Evolutionary conservation across 164 flowering plant genomes (phyloP), one percentile per base, ranked within the genome.

Genomic region (Sedum album): DNA sequence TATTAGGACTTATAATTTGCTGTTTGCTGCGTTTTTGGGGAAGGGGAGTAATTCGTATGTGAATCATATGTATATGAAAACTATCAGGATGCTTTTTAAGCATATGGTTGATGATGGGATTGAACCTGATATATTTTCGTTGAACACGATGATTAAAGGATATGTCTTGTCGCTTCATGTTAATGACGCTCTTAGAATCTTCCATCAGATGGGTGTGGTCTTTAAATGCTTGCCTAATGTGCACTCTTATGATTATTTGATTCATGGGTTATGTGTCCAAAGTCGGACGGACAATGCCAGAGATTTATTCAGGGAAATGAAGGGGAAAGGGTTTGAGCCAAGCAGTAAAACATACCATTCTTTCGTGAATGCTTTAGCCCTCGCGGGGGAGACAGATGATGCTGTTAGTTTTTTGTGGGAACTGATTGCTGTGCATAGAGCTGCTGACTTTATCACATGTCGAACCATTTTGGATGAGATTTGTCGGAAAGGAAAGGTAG

Each of bases 211-310:
- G 90, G 89, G 83, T 68, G 79, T 72, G 55, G 86, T 84, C 1
- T 89, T 86, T 71, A 72, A 70, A 4, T 85, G 90, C 71, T 65
- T 13, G 65, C 97, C 97, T 17, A 83, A 91, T 70, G 77, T 89
- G 2, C 74, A 69, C 74, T 81, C 98, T 0, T 89, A 81, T 75
- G 78, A 86, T 79, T 82, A 89, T 78, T 68, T 93, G 67, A 83
- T 93, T 35, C 89, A 91, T 73, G 98, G 97, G n/a, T 66, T 91
- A 35, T 91, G 98, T 76, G 88, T 88, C 39, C 97, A 91, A 84
- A 85, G 82, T 17, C 76, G 98, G 39, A 88, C 97, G 8, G 77
- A 62, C 11, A 91, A 89, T 84, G 97, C 96, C 15, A 79, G 44
- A 72, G 85, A 89, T 73, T 42, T 94, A 66, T 87, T 79, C 60